Evolutionary conservation across 78 protist genomes (phyloP), one percentile per base, ranked within the genome.

Genomic region (Polysphondylium violaceum): DNA sequence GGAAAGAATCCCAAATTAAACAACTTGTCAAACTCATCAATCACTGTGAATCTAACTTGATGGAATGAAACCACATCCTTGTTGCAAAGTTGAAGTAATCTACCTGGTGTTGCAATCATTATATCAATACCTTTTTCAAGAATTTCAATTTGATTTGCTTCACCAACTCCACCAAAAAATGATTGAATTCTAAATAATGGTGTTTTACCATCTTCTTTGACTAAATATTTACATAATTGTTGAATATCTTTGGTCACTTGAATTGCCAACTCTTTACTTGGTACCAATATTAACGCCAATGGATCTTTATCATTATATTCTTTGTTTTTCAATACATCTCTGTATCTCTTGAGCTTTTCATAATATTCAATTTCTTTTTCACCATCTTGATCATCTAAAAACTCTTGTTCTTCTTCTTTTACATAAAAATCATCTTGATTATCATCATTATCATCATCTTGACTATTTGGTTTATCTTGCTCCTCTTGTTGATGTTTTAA

Each of bases 1-100:
- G 91, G 91, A 25, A 83, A 83, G 79, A 83, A 83, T 27, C 91
- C 91, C 2, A 47, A 61, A 74, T 83, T 83, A 59, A 83, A 83
- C 2, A 83, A 47, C 59, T 83, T 83, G 44, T 83, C 91, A 31
- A 83, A 83, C 33, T 83, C 91, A 44, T 83, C 91, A n/a, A 83
- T 23, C 21, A 83, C 79, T 14, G 79, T 69, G 33, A 83, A 58
- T 43, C 63, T 58, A 23, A 83, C 43, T 25, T 83, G 69, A 8
- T 64, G 55, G 16, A 83, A 35, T 44, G 41, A 44, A 2, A 83
- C 23, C 7, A 9, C 6, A 1, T 74, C 73, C n/a, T 58, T 44
- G 2, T 19, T 43, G 23, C 67, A 16, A 2, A 55, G 41, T 59
- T 58, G 53, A 19, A 40, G 1, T 3, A 83, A 29, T 40, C 72